Percentiles rank a stretch among this genome's conserved stretches.
These are phyloP conservation scores for Fusarium sp. DNA, from an alignment of 2,329 filamentous ascomycete genomes.

Conservation along the genomic window DNA sequence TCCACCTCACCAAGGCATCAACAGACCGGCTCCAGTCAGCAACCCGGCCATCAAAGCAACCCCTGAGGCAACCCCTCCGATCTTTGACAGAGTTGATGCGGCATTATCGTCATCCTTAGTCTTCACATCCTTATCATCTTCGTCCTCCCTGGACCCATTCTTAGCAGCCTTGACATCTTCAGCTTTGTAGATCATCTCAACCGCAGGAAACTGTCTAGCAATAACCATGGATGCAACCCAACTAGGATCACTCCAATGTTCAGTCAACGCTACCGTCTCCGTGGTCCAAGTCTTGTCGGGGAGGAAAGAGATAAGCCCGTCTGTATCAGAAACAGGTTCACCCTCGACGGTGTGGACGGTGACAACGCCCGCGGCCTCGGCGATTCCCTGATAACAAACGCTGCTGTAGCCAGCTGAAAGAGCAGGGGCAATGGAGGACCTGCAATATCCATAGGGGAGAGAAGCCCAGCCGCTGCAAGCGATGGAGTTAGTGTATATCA, in stretches of 20 bases:
- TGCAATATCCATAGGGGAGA: slow-evolving; percentile 6
- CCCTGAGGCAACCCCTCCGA: background rate
- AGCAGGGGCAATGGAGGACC: slow-evolving; percentile 5
- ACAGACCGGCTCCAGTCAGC: slow-evolving; percentile 18
- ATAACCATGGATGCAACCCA: background rate
- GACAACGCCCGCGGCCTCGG: background rate
- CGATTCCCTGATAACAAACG: background rate
- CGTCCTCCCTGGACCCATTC: background rate
- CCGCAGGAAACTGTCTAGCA: slow-evolving; percentile 6
- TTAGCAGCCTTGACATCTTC: slow-evolving; percentile 9
- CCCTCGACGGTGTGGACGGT: slow-evolving; percentile 20
- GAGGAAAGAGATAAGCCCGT: background rate
- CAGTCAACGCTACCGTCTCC: background rate
- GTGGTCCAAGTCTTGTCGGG: background rate
- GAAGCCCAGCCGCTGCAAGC: slow-evolving; percentile 19
- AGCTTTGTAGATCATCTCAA: slow-evolving; percentile 26
- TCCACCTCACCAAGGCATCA: slow-evolving; percentile 22
- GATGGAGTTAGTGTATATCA: background rate
- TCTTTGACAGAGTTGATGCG: background rate
- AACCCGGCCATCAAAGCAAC: background rate
- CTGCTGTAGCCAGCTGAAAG: background rate
- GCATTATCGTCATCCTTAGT: background rate
- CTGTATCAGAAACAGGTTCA: background rate
- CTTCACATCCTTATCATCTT: background rate
- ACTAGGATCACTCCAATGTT: background rate